Evolutionary conservation across 441 rosid genomes (phyloP).

Genomic region (Flueggea neowawraea): DNA sequence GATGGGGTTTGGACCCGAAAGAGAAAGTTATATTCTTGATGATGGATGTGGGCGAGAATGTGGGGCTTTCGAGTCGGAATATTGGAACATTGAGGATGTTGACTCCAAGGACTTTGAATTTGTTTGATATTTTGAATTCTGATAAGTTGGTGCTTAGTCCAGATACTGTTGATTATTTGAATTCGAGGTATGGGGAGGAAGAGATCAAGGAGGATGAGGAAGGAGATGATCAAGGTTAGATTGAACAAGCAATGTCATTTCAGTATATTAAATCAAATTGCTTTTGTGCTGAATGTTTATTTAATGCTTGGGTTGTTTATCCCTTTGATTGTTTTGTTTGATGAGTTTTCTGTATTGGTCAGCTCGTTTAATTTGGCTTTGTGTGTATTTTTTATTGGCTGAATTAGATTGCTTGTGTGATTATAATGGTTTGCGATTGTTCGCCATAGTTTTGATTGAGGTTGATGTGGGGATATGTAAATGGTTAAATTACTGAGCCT

Average conservation of each 20-base stretch:
- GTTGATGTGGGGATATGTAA: too few species aligned
- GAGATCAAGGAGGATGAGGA: constrained; percentile 43
- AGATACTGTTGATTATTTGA: constrained; percentile 61
- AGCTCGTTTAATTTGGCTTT: too few species aligned
- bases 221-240: constrained; percentile 57
- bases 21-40: constrained; percentile 78
- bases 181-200: constrained; percentile 70
- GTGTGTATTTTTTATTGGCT: too few species aligned
- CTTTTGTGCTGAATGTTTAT: background rate
- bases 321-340: too few species aligned
- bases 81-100: constrained; percentile 82
- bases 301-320: background rate
- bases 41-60: constrained; percentile 66
- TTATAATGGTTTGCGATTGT: too few species aligned
- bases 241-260: background rate
- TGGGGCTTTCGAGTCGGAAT: constrained; percentile 68
- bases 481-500: too few species aligned
- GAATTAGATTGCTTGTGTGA: too few species aligned
- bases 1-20: constrained; percentile 93
- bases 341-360: too few species aligned
- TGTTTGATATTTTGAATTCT: constrained; percentile 82
- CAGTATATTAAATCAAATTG: background rate
- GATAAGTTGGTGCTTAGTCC: constrained; percentile 89
- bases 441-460: too few species aligned
- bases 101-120: constrained; percentile 85